Evolutionary conservation across 352 stramenopile genomes (phyloP), one percentile per base, ranked within the genome.

Genomic region (Pythium scleroteichum): DNA sequence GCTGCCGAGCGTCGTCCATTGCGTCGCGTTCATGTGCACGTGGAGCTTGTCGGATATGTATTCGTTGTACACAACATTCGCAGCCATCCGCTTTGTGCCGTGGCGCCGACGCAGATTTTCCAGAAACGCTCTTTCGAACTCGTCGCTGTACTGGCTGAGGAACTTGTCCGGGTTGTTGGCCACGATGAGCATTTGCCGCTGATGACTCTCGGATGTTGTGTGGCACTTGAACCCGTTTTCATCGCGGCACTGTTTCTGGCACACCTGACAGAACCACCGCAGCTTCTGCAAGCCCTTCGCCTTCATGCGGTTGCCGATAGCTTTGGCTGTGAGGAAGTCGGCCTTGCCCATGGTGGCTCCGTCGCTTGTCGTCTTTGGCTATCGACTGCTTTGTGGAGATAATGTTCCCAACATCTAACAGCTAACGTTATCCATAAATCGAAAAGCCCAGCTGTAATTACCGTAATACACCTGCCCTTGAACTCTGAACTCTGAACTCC

Each of bases 191-290:
- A 99, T 99, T 80, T 99, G 95, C 42, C 97, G 89, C 60, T 99
- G 82, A 80, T 99, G 98, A 7, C 90, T 94, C 68, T 99, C 98
- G 32, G 88, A 98, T 12, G 82, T 98, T 29, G 97, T 91, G 80
- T 99, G 98, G 68, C 97, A 99, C 82, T 99, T 99, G 82, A 99
- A 99, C 16, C 98, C 98, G 78, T 99, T 99, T 73, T 99, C 97
- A 69, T 99, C 98, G n/a, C 97, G 92, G 72, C 98, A 99, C 78
- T 99, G 97, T 79, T 99, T 99, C 71, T 96, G 75, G 72, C 97
- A 99, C 74, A 99, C 98, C 78, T 99, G 97, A 71, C 98, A 99
- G 75, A 98, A 98, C 89, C 97, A 99, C 20, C 96, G 92, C 44
- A 99, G 86, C 77, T 99, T 99, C 75, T 99, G 96, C 2, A 99